A percentile compares a stretch with the other conserved stretches of the same genome.
Conservation (phyloP, 176 grass and related monocot species). For the Phyllostachys edulis region DNA sequence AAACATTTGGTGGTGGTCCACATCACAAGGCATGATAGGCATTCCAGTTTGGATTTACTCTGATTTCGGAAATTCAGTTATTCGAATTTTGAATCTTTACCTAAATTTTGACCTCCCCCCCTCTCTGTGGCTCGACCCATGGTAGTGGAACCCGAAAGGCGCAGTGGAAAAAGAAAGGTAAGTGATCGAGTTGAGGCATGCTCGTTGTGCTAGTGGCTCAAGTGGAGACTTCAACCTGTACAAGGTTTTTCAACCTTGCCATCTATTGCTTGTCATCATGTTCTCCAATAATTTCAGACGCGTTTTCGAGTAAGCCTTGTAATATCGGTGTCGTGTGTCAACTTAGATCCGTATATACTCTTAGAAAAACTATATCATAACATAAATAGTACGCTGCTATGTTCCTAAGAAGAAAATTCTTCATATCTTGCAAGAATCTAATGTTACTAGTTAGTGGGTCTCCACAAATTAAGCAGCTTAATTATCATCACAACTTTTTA, state of each 20-base stretch:
- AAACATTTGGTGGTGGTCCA: constrained; percentile 43
- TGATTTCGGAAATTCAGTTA: background rate
- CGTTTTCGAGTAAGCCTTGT: too few relatives aligned
- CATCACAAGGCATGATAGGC: constrained; percentile 37
- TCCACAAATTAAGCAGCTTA: background rate
- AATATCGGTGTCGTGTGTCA: constrained; percentile 14
- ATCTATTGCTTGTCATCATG: constrained; percentile 50
- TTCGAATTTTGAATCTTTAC: constrained; percentile 30
- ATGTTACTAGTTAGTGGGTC: background rate
- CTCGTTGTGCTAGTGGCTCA: constrained; percentile 41
- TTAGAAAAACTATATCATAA: background rate
- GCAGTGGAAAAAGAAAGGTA: constrained; percentile 4
- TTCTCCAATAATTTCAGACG: constrained; percentile 31
- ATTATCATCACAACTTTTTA: background rate
- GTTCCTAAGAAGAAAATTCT: background rate
- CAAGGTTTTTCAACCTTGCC: constrained; percentile 42
- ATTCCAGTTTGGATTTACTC: constrained; percentile 37
- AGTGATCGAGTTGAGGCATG: constrained; percentile 40
- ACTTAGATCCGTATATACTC: background rate
- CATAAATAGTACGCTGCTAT: background rate
- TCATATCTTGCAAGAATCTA: background rate
- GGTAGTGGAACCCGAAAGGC: constrained; percentile 41
- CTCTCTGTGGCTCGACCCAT: background rate
- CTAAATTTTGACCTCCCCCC: constrained; percentile 33
- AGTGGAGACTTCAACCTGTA: too few relatives aligned